phyloP scores from a whole-genome alignment of 1,139 yeast genomes.

The Candida sojae region DNA sequence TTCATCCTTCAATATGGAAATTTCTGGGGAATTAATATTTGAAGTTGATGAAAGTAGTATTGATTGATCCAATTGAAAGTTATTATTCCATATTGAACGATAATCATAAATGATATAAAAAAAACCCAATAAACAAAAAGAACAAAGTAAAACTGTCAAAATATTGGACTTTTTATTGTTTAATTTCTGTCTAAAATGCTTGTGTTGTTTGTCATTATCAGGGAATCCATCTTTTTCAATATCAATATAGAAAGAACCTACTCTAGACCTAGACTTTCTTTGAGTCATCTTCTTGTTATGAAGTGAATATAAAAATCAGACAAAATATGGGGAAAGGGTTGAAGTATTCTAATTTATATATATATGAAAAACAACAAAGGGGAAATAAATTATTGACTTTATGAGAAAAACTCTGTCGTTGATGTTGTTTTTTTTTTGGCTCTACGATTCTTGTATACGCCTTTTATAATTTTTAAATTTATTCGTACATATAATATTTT shows the following conservation, averaged over 20 bases:
- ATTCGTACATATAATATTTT: too few relatives aligned
- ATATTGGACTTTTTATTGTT: constrained; percentile 1
- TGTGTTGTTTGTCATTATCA: constrained; percentile 4
- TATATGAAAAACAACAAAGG: too few relatives aligned
- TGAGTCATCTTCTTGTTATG: constrained; percentile 4
- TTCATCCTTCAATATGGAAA: constrained; percentile 2
- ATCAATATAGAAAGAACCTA: constrained; percentile 19
- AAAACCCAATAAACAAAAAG: neutral
- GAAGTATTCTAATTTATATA: too few relatives aligned
- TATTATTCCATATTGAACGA: neutral
- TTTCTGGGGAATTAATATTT: constrained; percentile 1
- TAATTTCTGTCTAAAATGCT: neutral
- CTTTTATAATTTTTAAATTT: too few relatives aligned
- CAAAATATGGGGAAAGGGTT: neutral
- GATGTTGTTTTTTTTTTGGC: too few relatives aligned
- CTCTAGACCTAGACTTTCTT: constrained; percentile 9
- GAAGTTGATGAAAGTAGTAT: constrained; percentile 6
- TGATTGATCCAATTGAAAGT: constrained; percentile 8
- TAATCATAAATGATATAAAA: neutral
- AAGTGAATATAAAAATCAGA: neutral
- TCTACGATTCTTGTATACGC: too few relatives aligned
- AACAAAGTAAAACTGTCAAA: neutral
- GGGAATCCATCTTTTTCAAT: constrained; percentile 15
- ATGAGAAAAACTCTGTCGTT: too few relatives aligned
- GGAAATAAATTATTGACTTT: too few relatives aligned